Percentiles rank a stretch among this genome's conserved stretches.
Evolutionary conservation across 352 stramenopile genomes (phyloP).

Genomic region (Phytophthora constricta): DNA sequence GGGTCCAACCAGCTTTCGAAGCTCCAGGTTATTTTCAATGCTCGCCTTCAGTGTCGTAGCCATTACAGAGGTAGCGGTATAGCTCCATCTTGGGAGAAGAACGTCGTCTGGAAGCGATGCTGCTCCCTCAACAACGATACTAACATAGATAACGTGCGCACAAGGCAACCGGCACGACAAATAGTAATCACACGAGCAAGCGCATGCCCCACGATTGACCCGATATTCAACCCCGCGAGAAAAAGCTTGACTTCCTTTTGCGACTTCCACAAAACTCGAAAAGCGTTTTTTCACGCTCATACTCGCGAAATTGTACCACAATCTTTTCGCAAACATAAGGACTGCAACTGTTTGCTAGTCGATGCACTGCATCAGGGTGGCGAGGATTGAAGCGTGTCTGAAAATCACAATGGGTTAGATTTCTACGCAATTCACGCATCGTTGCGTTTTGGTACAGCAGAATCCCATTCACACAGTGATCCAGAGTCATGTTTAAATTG

Average conservation of each 20-base stretch:
- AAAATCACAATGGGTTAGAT: neutral
- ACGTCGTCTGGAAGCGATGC: neutral
- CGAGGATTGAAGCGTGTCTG: conserved; percentile 1
- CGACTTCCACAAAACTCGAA: conserved; percentile 1
- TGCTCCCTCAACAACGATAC: neutral
- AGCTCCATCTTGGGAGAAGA: neutral
- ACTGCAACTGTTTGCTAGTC: neutral
- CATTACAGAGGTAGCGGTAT: neutral
- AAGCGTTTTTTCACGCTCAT: neutral
- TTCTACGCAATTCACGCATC: conserved; percentile 4
- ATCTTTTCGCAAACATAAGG: neutral
- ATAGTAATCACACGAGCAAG: conserved; percentile 8
- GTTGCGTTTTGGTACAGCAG: conserved; percentile 11
- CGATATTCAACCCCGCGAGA: conserved; percentile 3
- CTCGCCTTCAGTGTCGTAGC: neutral
- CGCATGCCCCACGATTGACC: neutral
- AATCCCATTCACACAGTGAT: neutral
- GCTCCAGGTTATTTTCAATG: neutral
- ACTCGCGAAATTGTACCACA: conserved; percentile 1
- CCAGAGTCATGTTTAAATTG: neutral
- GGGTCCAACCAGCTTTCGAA: neutral
- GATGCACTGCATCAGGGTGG: neutral
- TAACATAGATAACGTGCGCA: neutral
- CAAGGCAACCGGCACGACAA: conserved; percentile 3
- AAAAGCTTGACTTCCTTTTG: conserved; percentile 1